phyloP scores from a whole-genome alignment of 1,284 basidiomycete genomes.

The Trichosporon sp. region DNA sequence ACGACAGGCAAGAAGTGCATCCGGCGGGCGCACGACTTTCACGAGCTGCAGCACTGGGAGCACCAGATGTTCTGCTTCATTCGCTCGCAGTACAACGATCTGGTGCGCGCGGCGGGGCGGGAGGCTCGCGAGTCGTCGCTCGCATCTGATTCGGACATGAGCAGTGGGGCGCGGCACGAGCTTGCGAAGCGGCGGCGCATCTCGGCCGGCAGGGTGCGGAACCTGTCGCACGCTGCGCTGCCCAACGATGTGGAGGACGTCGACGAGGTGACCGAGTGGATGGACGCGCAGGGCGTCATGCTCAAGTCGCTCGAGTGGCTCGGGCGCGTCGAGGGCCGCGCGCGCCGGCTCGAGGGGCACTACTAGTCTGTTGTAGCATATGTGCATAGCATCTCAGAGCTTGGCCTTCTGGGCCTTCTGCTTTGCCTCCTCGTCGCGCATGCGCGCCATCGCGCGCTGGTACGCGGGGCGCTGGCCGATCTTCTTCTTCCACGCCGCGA shows the following conservation, averaged over 20 bases:
- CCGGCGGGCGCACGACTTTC: constrained; percentile 4
- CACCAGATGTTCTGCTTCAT: constrained; percentile 29
- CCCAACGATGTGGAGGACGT: constrained; percentile 54
- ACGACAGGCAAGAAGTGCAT: constrained; percentile 5
- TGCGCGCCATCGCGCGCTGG: constrained; percentile 7
- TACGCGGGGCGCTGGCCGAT: constrained; percentile 17
- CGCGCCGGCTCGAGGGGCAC: not conserved
- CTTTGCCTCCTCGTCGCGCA: constrained; percentile 9
- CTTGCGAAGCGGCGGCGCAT: constrained; percentile 10
- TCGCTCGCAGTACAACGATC: constrained; percentile 26
- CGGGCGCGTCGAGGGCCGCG: not conserved
- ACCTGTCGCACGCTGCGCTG: constrained; percentile 13
- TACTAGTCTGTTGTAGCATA: not conserved
- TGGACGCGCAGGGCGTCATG: constrained; percentile 66
- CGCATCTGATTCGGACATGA: constrained; percentile 19
- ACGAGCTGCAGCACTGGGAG: constrained; percentile 48
- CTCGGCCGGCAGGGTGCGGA: constrained; percentile 12
- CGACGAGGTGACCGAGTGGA: constrained; percentile 73
- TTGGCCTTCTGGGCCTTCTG: constrained; percentile 8
- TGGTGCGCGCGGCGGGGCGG: constrained; percentile 27
- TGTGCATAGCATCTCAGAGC: constrained; percentile 2
- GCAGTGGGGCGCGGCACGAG: constrained; percentile 9
- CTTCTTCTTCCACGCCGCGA: constrained; percentile 11
- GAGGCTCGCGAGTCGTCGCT: constrained; percentile 1
- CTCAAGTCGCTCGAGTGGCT: constrained; percentile 22